phyloP scores from a whole-genome alignment of 306 rosid genomes.

The Acacia confusa region DNA sequence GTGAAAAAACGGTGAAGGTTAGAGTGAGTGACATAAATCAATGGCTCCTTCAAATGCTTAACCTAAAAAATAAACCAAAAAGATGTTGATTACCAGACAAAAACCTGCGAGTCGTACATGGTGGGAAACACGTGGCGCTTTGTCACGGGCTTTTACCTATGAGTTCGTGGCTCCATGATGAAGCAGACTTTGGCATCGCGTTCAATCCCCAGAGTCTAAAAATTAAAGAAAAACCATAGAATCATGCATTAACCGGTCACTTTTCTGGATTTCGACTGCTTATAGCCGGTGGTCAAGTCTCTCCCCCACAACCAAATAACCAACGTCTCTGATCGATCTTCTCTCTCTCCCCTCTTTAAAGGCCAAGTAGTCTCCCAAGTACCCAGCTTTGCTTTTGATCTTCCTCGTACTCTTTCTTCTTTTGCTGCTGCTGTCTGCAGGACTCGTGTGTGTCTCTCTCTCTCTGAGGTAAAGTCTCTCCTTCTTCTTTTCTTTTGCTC shows the following conservation, averaged over 20 bases:
- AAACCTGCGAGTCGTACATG: background rate
- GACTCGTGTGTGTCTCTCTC: background rate
- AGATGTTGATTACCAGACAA: background rate
- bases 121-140: background rate
- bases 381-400: background rate
- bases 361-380: background rate
- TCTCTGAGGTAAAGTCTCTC: slow-evolving; percentile 17
- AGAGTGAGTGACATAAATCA: background rate
- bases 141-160: background rate
- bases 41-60: too few species aligned
- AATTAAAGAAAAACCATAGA: background rate
- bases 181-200: background rate
- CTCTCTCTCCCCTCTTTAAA: background rate
- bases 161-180: background rate
- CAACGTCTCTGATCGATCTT: slow-evolving; percentile 38
- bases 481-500: slow-evolving; percentile 2
- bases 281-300: slow-evolving; percentile 21
- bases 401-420: background rate
- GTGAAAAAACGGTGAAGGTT: background rate
- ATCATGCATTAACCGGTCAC: background rate
- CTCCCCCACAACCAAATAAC: background rate
- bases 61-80: too few species aligned
- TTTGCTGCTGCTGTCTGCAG: background rate
- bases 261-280: slow-evolving; percentile 28
- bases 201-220: background rate